Conservation (phyloP, 2,329 filamentous ascomycete species). For the Verticillium longisporum region DNA sequence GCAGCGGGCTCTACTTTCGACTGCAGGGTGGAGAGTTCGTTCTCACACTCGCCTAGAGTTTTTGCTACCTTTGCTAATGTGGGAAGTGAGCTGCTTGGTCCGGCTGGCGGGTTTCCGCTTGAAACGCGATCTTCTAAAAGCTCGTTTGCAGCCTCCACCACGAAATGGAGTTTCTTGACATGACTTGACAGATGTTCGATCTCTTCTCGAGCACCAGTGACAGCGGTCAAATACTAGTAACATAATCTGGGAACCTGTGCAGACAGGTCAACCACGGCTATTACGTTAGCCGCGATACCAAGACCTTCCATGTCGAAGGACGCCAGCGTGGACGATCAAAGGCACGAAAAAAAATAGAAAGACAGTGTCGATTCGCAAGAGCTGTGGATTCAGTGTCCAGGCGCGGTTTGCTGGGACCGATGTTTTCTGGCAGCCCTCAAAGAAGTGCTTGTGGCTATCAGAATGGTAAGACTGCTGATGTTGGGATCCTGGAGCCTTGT, state of each 20-base stretch:
- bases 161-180: slow-evolving; percentile 15
- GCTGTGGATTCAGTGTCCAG: too few species aligned
- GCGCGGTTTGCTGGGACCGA: too few species aligned
- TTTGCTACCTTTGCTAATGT: slow-evolving; percentile 15
- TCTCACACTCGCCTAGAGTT: slow-evolving; percentile 12
- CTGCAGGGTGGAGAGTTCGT: slow-evolving; percentile 16
- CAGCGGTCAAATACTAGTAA: slow-evolving; percentile 24
- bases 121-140: slow-evolving; percentile 17
- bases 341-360: too few species aligned
- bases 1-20: slow-evolving; percentile 14
- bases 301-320: slow-evolving; percentile 19
- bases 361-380: too few species aligned
- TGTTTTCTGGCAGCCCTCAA: too few species aligned
- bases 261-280: slow-evolving; percentile 29
- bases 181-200: slow-evolving; percentile 24
- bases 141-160: slow-evolving; percentile 16
- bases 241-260: slow-evolving; percentile 25
- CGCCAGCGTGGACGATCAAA: background rate
- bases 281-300: slow-evolving; percentile 25
- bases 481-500: too few species aligned
- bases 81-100: slow-evolving; percentile 13
- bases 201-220: slow-evolving; percentile 20
- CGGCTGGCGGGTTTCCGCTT: background rate
- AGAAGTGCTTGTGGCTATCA: too few species aligned
- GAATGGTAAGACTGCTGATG: too few species aligned